Conservation (phyloP, 2,329 filamentous ascomycete genomes). For the Alternaria tenuissima region DNA sequence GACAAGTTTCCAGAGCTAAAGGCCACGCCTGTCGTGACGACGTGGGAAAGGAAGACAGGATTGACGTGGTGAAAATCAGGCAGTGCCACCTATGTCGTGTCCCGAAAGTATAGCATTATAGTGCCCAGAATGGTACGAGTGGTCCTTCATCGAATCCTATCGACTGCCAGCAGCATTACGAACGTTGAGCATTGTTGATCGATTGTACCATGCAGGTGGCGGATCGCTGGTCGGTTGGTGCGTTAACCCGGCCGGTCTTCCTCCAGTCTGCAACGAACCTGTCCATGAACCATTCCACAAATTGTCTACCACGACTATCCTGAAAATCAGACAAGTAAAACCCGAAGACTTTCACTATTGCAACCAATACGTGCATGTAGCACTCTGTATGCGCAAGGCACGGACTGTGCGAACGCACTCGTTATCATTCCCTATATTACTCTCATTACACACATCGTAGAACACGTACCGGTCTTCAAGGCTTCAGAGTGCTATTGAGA, state of each 20-base stretch:
- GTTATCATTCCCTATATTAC: background rate
- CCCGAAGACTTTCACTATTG: background rate
- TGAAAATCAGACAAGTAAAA: background rate
- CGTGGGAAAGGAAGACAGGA: conserved; percentile 30
- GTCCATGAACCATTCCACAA: background rate
- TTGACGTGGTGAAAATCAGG: conserved; percentile 18
- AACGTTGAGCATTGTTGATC: background rate
- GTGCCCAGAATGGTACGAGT: background rate
- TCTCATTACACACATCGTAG: background rate
- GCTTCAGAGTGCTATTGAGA: background rate
- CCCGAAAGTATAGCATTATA: background rate
- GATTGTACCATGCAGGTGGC: background rate
- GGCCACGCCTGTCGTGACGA: conserved; percentile 17
- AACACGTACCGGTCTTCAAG: background rate
- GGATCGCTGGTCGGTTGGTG: background rate
- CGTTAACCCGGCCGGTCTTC: background rate
- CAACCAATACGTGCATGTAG: background rate
- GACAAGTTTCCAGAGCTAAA: conserved; percentile 29
- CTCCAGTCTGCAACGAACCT: background rate
- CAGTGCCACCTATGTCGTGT: background rate
- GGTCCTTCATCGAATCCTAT: background rate
- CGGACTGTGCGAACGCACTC: background rate
- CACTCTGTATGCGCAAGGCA: background rate
- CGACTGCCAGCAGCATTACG: background rate
- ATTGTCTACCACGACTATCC: background rate